Evolutionary conservation across 257 asterid species (phyloP).

Genomic region (Nicotiana noctiflora): DNA sequence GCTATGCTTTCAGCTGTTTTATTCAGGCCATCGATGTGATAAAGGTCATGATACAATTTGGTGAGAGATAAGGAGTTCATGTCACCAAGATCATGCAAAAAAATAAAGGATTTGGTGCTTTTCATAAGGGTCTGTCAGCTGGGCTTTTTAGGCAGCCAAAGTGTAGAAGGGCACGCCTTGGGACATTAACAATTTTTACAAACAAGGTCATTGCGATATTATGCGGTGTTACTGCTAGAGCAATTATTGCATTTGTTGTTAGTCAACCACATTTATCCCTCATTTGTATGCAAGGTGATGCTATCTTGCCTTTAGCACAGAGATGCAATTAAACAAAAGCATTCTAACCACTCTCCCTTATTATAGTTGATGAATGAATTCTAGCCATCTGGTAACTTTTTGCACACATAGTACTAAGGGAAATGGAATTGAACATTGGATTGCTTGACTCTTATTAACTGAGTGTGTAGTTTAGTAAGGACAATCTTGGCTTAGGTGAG

Average conservation of each 20-base stretch:
- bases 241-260: slow-evolving; percentile 77
- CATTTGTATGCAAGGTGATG: slow-evolving; percentile 95
- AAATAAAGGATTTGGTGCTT: too few species aligned
- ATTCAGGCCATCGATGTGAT: slow-evolving; percentile 92
- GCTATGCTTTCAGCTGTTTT: slow-evolving; percentile 91
- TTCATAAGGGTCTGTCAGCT: too few species aligned
- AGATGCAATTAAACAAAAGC: slow-evolving; percentile 76
- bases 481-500: slow-evolving; percentile 68
- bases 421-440: slow-evolving; percentile 99
- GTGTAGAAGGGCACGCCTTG: too few species aligned
- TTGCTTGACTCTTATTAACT: slow-evolving; percentile 98
- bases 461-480: slow-evolving; percentile 70
- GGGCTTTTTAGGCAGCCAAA: too few species aligned
- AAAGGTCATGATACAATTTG: slow-evolving; percentile 65
- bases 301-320: slow-evolving; percentile 72
- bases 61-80: too few species aligned
- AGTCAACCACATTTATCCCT: slow-evolving; percentile 92
- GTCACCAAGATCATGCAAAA: too few species aligned
- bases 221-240: slow-evolving; percentile 92
- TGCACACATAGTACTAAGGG: slow-evolving; percentile 96
- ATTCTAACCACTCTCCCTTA: slow-evolving; percentile 69
- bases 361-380: slow-evolving; percentile 69
- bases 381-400: slow-evolving; percentile 96
- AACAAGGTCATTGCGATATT: slow-evolving; percentile 78
- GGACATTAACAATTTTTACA: slow-evolving; percentile 40